Percentiles rank a stretch among this genome's conserved stretches.
phyloP scores from a whole-genome alignment of 768 basidiomycete species.

The Rhodocollybia butyracea region DNA sequence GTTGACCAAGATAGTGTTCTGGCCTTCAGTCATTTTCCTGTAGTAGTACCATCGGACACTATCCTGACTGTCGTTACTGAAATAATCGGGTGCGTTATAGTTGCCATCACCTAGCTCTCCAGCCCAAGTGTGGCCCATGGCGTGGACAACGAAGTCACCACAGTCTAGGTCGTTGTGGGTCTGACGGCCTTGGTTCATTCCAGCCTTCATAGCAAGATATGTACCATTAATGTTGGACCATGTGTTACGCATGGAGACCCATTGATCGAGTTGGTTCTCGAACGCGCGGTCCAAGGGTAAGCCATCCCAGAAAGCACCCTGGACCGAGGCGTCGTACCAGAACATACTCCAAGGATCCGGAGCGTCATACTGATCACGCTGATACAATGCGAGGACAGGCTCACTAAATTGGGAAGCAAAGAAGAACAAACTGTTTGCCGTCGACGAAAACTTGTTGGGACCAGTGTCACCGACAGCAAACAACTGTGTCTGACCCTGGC shows the following conservation, averaged over 20 bases:
- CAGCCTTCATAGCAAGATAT: slow-evolving; percentile 88
- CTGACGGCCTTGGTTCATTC: slow-evolving; percentile 77
- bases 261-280: slow-evolving; percentile 65
- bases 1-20: slow-evolving; percentile 87
- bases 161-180: slow-evolving; percentile 94
- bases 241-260: slow-evolving; percentile 88
- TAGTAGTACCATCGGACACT: slow-evolving; percentile 87
- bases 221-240: slow-evolving; percentile 88
- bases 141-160: slow-evolving; percentile 95
- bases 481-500: slow-evolving; percentile 76
- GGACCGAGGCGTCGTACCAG: slow-evolving; percentile 86
- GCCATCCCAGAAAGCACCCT: slow-evolving; percentile 92
- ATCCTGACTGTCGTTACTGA: slow-evolving; percentile 66
- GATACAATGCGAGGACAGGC: slow-evolving; percentile 80
- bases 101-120: slow-evolving; percentile 92
- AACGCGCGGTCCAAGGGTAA: slow-evolving; percentile 83
- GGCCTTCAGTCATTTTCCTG: slow-evolving; percentile 94
- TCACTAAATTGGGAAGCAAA: slow-evolving; percentile 67
- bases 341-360: slow-evolving; percentile 84
- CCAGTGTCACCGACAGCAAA: slow-evolving; percentile 86
- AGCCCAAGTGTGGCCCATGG: slow-evolving; percentile 89
- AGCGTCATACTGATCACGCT: slow-evolving; percentile 84
- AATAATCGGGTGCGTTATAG: slow-evolving; percentile 75
- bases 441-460: slow-evolving; percentile 93
- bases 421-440: slow-evolving; percentile 84